Evolutionary conservation across 352 stramenopile species (phyloP).

Genomic region (Phytophthora pluvialis): DNA sequence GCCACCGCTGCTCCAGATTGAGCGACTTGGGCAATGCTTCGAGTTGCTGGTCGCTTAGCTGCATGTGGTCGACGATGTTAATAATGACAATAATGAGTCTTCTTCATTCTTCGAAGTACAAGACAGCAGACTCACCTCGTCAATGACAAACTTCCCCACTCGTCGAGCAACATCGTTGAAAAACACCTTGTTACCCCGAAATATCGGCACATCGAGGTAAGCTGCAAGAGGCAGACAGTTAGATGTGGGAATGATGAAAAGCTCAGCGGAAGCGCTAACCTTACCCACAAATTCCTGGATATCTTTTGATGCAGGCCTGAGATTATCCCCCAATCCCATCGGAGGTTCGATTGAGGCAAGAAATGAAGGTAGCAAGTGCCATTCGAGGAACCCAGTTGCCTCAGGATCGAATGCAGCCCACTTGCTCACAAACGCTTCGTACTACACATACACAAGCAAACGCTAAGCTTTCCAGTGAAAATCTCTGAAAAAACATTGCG

Average conservation of each 20-base stretch:
- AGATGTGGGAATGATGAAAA: background rate
- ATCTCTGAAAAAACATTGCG: background rate
- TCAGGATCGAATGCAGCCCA: conserved; percentile 88
- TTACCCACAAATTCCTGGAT: conserved; percentile 56
- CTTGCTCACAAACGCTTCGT: conserved; percentile 76
- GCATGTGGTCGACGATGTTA: background rate
- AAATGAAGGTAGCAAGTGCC: conserved; percentile 68
- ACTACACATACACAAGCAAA: conserved; percentile 38
- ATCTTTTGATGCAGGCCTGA: conserved; percentile 50
- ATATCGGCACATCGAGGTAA: conserved; percentile 61
- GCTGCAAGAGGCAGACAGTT: conserved; percentile 26
- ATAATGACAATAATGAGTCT: too few relatives aligned
- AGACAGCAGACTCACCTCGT: conserved; percentile 40
- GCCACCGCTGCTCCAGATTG: conserved; percentile 68
- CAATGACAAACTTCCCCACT: conserved; percentile 66
- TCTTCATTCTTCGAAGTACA: too few relatives aligned
- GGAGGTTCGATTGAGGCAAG: conserved; percentile 66
- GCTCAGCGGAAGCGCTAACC: conserved; percentile 17
- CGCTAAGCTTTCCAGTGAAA: background rate
- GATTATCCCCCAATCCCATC: conserved; percentile 62
- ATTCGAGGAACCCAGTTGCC: conserved; percentile 83
- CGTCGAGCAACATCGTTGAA: conserved; percentile 67
- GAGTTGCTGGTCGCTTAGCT: conserved; percentile 62
- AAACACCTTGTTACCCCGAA: conserved; percentile 67
- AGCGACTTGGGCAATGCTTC: conserved; percentile 52